Evolutionary conservation across 106 monocot genomes (phyloP), one percentile per base, ranked within the genome.

Genomic region (Dendrobium chrysotoxum): DNA sequence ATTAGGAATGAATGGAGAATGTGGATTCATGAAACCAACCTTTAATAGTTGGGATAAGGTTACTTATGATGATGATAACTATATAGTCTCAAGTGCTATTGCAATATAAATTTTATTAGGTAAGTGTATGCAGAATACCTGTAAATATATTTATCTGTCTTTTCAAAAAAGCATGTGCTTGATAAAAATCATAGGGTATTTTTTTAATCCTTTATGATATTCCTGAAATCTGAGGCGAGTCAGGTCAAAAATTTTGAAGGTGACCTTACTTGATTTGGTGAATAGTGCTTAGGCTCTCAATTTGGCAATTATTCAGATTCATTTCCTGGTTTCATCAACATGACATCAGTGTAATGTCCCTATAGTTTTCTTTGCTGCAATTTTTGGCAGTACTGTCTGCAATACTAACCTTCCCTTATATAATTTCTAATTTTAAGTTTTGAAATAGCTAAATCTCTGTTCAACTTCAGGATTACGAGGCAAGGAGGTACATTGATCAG

Each of bases 401-500:
- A 65, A 26, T 65, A 65, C 25, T 65, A 25, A 4, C 23, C 25
- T 65, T 25, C 25, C n/a, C 5, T 6, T 35, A 17, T 70, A 4
- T 31, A 70, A 16, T 35, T 28, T 70, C 15, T 70, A 35, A n/a
- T 4, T 70, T 70, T 38, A 38, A 70, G 13, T 13, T 31, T 35
- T 70, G 30, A 70, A 65, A 70, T 70, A 70, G 30, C 9, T 78
- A 18, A 25, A 46, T 79, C 28, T 78, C 23, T 53, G 42, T 78
- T 76, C 8, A 30, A 83, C 38, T 79, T 75, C 77, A 96, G 95
- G 95, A 96, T 84, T 88, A 80, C 80, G 88, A 86, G 71, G 97
- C 94, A 23, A 92, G 82, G 71, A 81, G 84, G 72, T 89, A 88
- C 77, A 98, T 94, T 78, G 84, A 91, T 84, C 97, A 98, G 68